Base-by-base conservation (phyloP, 2,329 filamentous ascomycete species). In the Stemphylium lycopersici region DNA sequence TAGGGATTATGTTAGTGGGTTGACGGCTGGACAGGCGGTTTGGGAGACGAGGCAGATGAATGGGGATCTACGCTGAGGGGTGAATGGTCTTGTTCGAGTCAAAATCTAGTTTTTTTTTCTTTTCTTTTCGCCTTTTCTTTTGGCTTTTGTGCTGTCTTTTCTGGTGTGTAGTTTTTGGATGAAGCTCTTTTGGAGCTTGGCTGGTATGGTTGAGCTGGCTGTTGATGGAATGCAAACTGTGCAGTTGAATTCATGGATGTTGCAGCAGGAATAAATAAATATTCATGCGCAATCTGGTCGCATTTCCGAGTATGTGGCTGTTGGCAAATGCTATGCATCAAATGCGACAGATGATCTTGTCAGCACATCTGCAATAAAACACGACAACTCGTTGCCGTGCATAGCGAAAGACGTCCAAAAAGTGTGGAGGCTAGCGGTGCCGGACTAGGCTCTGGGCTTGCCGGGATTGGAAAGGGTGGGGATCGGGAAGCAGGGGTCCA, bases 401-500 rank as follows among this genome's bases (percentile, higher is more conserved):
- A 13, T 40, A 37, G 38, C 13, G 37, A 29, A 16, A 31, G 38
- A 48, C 31, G 46, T 41, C 24, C 34, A 26, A 29, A 20, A 8
- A 13, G 12, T 44, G 54, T 46, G 54, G 54, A 55, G 48, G 52
- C 26, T 55, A 52, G 52, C 48, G 48, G 49, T 18, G 18, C 20
- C 15, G 37, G 22, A 37, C 38, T 34, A 42, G 43, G 33, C 37
- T 37, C n/a, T 41, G 24, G 24, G 44, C 48, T 46, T 36, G 31
- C 37, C 41, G 38, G 43, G 31, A 48, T 49, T 40, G 15, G 43
- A 48, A 26, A 34, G 50, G 32, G 50, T 47, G 51, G 47, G 41
- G 52, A 48, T 48, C 32, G 46, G 47, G 52, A 49, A 46, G 55
- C 55, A 61, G 55, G 60, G 60, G 49, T 46, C 40, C 41, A 26